Evolutionary conservation across 768 basidiomycete species (phyloP).

Genomic region (Naganishia vaughanmartiniae): DNA sequence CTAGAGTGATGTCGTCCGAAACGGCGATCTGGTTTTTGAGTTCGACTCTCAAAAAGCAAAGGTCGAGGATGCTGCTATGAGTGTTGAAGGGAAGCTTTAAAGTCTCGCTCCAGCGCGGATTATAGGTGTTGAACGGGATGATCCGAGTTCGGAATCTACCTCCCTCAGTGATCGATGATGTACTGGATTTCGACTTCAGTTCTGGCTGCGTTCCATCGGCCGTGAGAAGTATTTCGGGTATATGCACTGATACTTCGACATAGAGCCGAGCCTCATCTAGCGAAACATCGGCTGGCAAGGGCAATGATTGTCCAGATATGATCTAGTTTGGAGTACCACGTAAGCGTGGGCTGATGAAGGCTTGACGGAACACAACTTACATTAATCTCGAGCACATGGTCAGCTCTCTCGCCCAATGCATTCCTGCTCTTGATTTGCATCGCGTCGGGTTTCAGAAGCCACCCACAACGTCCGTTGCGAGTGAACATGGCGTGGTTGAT

Average conservation of each 20-base stretch:
- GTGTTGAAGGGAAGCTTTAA: constrained; percentile 61
- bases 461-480: constrained; percentile 80
- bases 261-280: constrained; percentile 56
- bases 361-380: constrained; percentile 51
- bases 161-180: constrained; percentile 3
- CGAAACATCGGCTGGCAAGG: constrained; percentile 63
- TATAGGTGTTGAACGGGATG: constrained; percentile 86
- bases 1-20: constrained; percentile 66
- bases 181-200: constrained; percentile 18
- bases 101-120: constrained; percentile 78
- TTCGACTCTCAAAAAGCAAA: constrained; percentile 78
- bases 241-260: constrained; percentile 74
- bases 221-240: constrained; percentile 58
- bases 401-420: constrained; percentile 58
- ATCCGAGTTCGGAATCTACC: constrained; percentile 58
- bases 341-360: neutral
- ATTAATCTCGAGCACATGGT: constrained; percentile 65
- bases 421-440: constrained; percentile 68
- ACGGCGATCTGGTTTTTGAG: constrained; percentile 64
- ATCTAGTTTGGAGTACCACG: constrained; percentile 52
- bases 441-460: constrained; percentile 80
- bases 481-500: constrained; percentile 97
- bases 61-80: constrained; percentile 66
- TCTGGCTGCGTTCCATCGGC: neutral
- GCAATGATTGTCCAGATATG: constrained; percentile 88